These are phyloP conservation scores for Xylaria arbuscula DNA, from an alignment of 2,329 filamentous ascomycete genomes.

Conservation along the genomic window DNA sequence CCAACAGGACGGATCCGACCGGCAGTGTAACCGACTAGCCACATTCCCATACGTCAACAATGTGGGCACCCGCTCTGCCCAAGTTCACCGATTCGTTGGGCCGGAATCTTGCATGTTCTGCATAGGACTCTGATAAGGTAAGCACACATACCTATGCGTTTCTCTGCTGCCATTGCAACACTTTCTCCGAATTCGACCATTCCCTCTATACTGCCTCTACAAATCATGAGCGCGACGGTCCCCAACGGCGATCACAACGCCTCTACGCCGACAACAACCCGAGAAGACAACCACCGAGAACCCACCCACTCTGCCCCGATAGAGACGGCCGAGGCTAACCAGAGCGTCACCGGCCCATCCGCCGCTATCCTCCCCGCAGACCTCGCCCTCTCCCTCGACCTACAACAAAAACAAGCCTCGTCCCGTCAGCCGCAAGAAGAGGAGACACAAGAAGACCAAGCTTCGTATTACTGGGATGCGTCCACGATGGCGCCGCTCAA, in stretches of 20 bases:
- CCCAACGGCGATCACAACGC: conserved; percentile 35
- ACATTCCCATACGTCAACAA: conserved; percentile 24
- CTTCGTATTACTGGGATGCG: conserved; percentile 67
- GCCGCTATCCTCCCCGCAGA: conserved; percentile 41
- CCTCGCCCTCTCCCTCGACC: conserved; percentile 45
- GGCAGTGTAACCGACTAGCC: too few relatives aligned
- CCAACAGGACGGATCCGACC: too few relatives aligned
- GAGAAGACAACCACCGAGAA: conserved; percentile 23
- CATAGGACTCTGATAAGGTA: too few relatives aligned
- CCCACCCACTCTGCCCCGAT: conserved; percentile 40
- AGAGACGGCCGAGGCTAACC: conserved; percentile 44
- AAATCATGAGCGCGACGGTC: conserved; percentile 32
- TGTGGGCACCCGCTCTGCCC: too few relatives aligned
- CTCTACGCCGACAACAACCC: conserved; percentile 9
- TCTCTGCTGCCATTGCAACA: conserved; percentile 9
- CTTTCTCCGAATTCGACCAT: not conserved
- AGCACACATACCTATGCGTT: not conserved
- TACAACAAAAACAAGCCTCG: conserved; percentile 33
- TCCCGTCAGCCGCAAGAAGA: conserved; percentile 13
- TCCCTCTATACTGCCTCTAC: not conserved
- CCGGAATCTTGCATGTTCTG: conserved; percentile 17
- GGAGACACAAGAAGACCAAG: conserved; percentile 38
- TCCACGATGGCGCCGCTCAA: conserved; percentile 68
- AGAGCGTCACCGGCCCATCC: conserved; percentile 41
- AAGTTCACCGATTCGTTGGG: conserved; percentile 23